Evolutionary conservation across 2,329 filamentous ascomycete species (phyloP), one percentile per base, ranked within the genome.

Genomic region (Talaromyces islandicus): DNA sequence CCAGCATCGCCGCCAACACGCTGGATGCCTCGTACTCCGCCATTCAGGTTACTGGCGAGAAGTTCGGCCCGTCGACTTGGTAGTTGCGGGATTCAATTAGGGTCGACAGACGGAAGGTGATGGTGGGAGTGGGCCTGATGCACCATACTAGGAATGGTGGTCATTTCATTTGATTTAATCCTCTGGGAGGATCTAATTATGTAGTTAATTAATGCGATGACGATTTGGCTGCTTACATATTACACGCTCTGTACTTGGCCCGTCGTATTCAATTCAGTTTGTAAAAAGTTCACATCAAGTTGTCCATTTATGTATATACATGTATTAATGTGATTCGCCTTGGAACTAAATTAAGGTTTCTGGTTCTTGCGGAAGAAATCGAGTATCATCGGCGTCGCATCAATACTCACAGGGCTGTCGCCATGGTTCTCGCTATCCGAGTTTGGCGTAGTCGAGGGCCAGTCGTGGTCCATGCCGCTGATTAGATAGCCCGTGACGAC

Each of bases 21-120:
- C 79, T 88, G 81, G 88, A 90, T 65, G 80, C 79, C 12, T 70
- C 80, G 66, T 83, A 81, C 11, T 83, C 78, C 1, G 88, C 87
- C 9, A 73, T 89, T n/a, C 81, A 84, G 71, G 74, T 75, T 17
- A 76, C 77, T 10, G 87, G 86, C 0, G 68, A 84, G 71, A 84
- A 74, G 0, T 90, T 89, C 75, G 87, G 87, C 6, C 87, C 87
- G 1, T 9, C 46, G 1, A 43, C 12, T 19, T 62, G 60, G 60
- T 62, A 58, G 48, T 48, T 21, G n/a, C 19, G 4, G 19, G 41
- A 11, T 46, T 46, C 21, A 4, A 46, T 24, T 24, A 19, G 21
- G 21, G n/a, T 46, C 19, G n/a, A 19, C n/a, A n/a, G n/a, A 46
- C 21, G 17, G n/a, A n/a, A n/a, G 3, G 32, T 38, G 32, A 11